Conservation (phyloP, 2,329 filamentous ascomycete species). For the Byssothecium circinans region DNA sequence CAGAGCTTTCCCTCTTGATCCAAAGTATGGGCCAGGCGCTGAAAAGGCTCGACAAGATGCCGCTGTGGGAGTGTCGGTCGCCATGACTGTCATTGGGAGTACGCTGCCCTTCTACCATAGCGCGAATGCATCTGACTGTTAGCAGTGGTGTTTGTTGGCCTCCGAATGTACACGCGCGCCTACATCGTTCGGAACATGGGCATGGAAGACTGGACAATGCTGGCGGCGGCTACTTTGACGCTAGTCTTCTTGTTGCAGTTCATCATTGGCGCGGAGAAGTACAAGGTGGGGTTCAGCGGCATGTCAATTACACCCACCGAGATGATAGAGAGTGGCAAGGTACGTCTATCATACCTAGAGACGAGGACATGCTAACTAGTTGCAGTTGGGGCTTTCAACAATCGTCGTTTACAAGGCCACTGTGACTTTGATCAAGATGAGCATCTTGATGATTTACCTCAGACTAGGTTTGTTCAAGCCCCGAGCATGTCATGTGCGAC, state of each 20-base stretch:
- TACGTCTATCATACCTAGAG: conserved; percentile 2
- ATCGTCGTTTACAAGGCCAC: conserved; percentile 27
- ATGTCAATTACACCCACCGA: conserved; percentile 13
- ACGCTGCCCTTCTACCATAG: not conserved
- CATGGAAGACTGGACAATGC: conserved; percentile 33
- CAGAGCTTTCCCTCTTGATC: conserved; percentile 5
- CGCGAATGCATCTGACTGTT: conserved; percentile 1
- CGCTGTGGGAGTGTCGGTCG: conserved; percentile 17
- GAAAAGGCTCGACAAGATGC: conserved; percentile 23
- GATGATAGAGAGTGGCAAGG: conserved; percentile 20
- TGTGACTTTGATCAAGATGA: conserved; percentile 32
- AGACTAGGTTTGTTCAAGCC: conserved; percentile 26
- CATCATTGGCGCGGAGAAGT: conserved; percentile 14
- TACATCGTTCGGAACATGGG: conserved; percentile 28
- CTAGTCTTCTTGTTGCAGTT: conserved; percentile 16
- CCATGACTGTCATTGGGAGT: conserved; percentile 24
- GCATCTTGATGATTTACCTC: conserved; percentile 38
- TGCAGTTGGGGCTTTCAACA: conserved; percentile 19
- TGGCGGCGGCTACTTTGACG: conserved; percentile 21
- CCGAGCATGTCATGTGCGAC: not conserved
- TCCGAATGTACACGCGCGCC: conserved; percentile 28
- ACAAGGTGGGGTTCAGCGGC: conserved; percentile 22
- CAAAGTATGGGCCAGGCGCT: conserved; percentile 15
- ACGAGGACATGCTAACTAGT: conserved; percentile 1
- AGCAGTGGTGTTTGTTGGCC: conserved; percentile 19